Evolutionary conservation across 2,329 filamentous ascomycete species (phyloP).

Genomic region (Pseudopyricularia javanii): DNA sequence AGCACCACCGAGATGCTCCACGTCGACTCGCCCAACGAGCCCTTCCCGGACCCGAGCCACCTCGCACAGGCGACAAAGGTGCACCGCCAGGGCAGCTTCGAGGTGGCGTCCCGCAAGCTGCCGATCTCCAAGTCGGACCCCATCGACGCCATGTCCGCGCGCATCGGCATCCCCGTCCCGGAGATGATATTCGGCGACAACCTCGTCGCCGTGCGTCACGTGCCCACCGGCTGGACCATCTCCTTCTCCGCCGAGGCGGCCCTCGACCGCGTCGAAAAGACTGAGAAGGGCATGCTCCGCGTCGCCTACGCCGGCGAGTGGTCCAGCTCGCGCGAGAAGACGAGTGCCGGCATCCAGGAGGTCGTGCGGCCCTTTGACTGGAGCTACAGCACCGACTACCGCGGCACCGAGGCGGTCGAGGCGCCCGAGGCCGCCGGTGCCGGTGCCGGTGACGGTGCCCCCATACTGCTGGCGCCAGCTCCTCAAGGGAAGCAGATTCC

Average conservation of each 20-base stretch:
- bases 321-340: conserved; percentile 56
- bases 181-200: conserved; percentile 99
- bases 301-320: conserved; percentile 88
- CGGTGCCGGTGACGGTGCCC: not conserved
- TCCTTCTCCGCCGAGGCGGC: conserved; percentile 79
- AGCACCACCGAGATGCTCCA: conserved; percentile 13
- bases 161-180: conserved; percentile 74
- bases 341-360: conserved; percentile 79
- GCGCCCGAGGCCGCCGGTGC: not conserved
- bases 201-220: conserved; percentile 61
- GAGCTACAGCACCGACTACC: conserved; percentile 89
- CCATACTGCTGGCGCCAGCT: not conserved
- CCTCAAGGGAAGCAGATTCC: conserved; percentile 43
- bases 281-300: conserved; percentile 77
- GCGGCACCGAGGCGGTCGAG: conserved; percentile 41
- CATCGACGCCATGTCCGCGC: conserved; percentile 72
- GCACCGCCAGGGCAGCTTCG: conserved; percentile 54
- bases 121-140: conserved; percentile 87
- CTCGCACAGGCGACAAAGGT: conserved; percentile 41
- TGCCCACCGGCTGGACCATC: conserved; percentile 64
- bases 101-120: conserved; percentile 72
- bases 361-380: conserved; percentile 95
- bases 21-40: conserved; percentile 31
- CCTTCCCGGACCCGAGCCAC: conserved; percentile 38
- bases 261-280: conserved; percentile 88